phyloP scores from a whole-genome alignment of 768 basidiomycete species.

The Podaxis rugospora region DNA sequence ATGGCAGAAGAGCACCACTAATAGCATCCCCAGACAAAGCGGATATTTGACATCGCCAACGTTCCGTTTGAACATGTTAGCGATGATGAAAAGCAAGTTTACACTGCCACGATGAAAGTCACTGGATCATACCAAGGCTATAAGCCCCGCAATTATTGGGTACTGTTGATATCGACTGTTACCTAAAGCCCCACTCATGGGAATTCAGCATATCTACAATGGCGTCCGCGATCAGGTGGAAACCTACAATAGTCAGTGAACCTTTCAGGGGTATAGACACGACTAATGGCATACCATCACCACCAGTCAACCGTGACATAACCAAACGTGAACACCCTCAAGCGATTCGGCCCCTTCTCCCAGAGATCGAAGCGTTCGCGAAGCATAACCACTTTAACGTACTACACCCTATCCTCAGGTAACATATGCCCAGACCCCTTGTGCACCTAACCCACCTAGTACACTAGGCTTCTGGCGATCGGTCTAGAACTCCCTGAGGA shows the following conservation, averaged over 20 bases:
- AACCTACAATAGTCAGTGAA: conserved; percentile 51
- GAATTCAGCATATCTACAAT: conserved; percentile 50
- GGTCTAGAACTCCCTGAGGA: conserved; percentile 55
- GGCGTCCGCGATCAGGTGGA: conserved; percentile 64
- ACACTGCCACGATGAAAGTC: conserved; percentile 33
- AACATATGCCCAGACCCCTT: not conserved
- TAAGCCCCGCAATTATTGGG: conserved; percentile 52
- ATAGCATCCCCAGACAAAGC: conserved; percentile 28
- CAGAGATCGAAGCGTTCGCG: conserved; percentile 47
- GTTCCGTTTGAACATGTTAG: conserved; percentile 36
- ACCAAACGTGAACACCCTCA: conserved; percentile 45
- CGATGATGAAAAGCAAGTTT: conserved; percentile 37
- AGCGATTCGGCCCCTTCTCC: conserved; percentile 43
- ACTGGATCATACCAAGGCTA: conserved; percentile 53
- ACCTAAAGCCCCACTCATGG: not conserved
- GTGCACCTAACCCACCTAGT: not conserved
- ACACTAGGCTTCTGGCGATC: conserved; percentile 39
- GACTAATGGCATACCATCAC: not conserved
- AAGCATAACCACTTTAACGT: conserved; percentile 49
- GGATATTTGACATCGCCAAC: conserved; percentile 48
- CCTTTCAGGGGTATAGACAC: not conserved
- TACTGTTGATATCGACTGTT: conserved; percentile 17
- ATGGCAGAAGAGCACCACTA: not conserved
- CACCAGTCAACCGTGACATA: conserved; percentile 45
- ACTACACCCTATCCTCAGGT: conserved; percentile 45